Evolutionary conservation across 139 green algal genomes (phyloP).

Genomic region (Coccomyxa sp.): DNA sequence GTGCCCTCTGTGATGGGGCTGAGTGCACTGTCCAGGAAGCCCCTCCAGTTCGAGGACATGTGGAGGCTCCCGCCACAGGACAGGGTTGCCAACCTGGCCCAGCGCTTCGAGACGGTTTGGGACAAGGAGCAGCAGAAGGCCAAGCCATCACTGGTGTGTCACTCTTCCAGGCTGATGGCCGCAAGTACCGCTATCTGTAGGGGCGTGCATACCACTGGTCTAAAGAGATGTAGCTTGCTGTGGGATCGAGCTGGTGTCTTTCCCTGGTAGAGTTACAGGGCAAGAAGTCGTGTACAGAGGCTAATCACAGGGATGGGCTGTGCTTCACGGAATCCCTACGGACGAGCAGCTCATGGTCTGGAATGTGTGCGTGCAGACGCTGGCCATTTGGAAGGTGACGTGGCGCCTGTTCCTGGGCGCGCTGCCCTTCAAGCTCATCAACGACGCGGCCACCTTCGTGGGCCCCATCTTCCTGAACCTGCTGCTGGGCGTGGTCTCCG

Average conservation of each 20-base stretch:
- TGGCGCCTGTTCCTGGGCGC: constrained; percentile 34
- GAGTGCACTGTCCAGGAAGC: constrained; percentile 13
- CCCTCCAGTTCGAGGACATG: constrained; percentile 43
- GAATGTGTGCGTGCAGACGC: constrained; percentile 6
- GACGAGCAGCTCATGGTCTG: background rate
- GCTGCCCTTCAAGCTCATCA: constrained; percentile 47
- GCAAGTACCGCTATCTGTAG: background rate
- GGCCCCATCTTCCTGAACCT: constrained; percentile 58
- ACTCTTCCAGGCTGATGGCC: background rate
- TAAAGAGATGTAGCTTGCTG: background rate
- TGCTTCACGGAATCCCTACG: background rate
- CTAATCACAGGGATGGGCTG: background rate
- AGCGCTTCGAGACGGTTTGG: constrained; percentile 25
- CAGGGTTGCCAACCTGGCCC: constrained; percentile 18
- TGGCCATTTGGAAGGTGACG: constrained; percentile 8
- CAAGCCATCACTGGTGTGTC: constrained; percentile 19
- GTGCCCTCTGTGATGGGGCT: no score
- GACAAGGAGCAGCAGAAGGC: constrained; percentile 20
- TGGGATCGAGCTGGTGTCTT: background rate
- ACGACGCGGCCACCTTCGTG: constrained; percentile 44
- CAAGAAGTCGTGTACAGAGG: background rate
- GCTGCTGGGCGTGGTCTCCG: constrained; percentile 42
- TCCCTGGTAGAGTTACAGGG: background rate
- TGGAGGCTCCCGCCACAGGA: constrained; percentile 43
- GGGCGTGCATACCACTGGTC: background rate